Percentiles rank a stretch among this genome's conserved stretches.
These are phyloP conservation scores for Ascodesmis nigricans DNA, from an alignment of 495 filamentous ascomycete species.

Conservation along the genomic window DNA sequence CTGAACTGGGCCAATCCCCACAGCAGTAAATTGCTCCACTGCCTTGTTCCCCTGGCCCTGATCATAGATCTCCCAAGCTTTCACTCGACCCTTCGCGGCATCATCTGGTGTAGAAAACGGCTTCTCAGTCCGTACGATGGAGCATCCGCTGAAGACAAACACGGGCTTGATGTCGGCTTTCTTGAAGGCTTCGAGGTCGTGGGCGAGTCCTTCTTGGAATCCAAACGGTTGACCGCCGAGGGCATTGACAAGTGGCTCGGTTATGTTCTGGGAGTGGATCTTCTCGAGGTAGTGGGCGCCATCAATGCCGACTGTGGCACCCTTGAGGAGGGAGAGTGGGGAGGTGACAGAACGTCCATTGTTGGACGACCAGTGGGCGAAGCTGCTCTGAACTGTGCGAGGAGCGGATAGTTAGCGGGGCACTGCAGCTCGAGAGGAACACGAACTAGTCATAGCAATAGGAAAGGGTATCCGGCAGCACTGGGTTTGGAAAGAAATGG, in stretches of 20 bases:
- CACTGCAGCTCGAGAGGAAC: too few relatives aligned
- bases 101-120: constrained; percentile 27
- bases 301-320: constrained; percentile 60
- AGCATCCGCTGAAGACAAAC: constrained; percentile 79
- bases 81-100: constrained; percentile 9
- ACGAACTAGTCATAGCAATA: too few relatives aligned
- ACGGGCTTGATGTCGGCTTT: constrained; percentile 40
- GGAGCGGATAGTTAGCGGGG: neutral
- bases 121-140: constrained; percentile 36
- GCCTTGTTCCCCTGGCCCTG: constrained; percentile 54
- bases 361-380: constrained; percentile 30
- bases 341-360: constrained; percentile 31
- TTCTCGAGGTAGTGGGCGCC: constrained; percentile 68
- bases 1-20: constrained; percentile 35
- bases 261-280: constrained; percentile 41
- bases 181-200: constrained; percentile 48
- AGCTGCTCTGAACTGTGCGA: neutral
- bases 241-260: constrained; percentile 72
- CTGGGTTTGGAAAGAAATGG: too few relatives aligned
- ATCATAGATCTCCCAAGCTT: constrained; percentile 75
- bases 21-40: constrained; percentile 59
- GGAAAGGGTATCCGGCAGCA: too few relatives aligned
- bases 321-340: constrained; percentile 42
- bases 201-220: constrained; percentile 43
- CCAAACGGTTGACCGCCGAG: constrained; percentile 75